These are phyloP conservation scores for Colletotrichum tropicicola DNA, from an alignment of 2,329 filamentous ascomycete genomes.

Conservation along the genomic window DNA sequence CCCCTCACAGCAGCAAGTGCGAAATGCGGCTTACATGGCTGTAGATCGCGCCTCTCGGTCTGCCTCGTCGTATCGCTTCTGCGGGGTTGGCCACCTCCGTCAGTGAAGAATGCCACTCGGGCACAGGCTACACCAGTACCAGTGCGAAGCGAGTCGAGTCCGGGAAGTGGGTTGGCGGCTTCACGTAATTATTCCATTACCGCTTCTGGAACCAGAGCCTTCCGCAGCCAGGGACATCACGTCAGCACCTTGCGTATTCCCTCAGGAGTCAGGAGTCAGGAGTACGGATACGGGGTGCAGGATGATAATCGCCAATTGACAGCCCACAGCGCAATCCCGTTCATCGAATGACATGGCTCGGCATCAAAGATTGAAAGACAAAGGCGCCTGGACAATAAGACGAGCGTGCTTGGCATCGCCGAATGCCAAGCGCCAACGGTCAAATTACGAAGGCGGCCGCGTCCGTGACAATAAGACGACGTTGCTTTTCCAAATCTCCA, in stretches of 20 bases:
- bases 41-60: too few relatives aligned
- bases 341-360: conserved; percentile 10
- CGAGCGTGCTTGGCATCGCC: conserved; percentile 1
- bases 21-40: too few relatives aligned
- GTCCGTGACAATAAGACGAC: conserved; percentile 1
- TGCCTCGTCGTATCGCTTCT: too few relatives aligned
- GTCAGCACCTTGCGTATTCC: conserved; percentile 2
- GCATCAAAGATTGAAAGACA: background rate
- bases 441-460: conserved; percentile 14
- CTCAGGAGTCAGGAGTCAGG: background rate
- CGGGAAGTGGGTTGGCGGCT: conserved; percentile 4
- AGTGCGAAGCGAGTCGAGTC: background rate
- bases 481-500: background rate
- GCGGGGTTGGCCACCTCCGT: too few relatives aligned
- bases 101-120: too few relatives aligned
- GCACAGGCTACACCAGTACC: too few relatives aligned
- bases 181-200: background rate
- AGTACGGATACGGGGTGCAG: background rate
- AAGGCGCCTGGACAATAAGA: conserved; percentile 2
- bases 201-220: background rate
- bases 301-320: conserved; percentile 1
- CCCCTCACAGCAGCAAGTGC: background rate
- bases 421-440: conserved; percentile 8
- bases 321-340: background rate
- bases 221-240: background rate